phyloP scores from a whole-genome alignment of 2,329 filamentous ascomycete species.

The Graphilbum sp. region DNA sequence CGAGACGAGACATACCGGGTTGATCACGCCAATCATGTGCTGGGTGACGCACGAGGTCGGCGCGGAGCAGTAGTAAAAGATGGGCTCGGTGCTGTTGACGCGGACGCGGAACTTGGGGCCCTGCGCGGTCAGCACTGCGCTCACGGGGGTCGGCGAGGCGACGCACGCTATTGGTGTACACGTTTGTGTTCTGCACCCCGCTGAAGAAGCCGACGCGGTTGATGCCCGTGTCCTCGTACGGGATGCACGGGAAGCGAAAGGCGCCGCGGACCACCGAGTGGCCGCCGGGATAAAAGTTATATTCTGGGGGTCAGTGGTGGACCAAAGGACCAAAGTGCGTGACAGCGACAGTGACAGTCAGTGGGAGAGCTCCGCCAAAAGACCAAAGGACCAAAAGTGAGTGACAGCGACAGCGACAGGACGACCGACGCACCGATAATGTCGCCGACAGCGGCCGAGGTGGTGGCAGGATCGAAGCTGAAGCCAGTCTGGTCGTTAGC shows the following conservation, averaged over 20 bases:
- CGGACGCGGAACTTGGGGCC: conserved; percentile 23
- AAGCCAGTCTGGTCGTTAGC: conserved; percentile 15
- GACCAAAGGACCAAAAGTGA: no score
- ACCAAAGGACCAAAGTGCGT: no score
- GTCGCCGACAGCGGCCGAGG: conserved; percentile 27
- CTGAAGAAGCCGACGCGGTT: conserved; percentile 37
- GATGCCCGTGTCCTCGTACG: conserved; percentile 35
- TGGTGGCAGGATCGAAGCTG: conserved; percentile 19
- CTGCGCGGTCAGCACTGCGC: conserved; percentile 10
- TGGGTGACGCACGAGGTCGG: conserved; percentile 45
- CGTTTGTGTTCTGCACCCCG: conserved; percentile 28
- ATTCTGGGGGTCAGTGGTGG: conserved; percentile 24
- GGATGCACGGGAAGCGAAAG: conserved; percentile 44
- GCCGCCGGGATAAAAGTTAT: conserved; percentile 44
- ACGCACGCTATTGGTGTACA: conserved; percentile 28
- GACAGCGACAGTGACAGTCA: no score
- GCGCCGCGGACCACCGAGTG: conserved; percentile 48
- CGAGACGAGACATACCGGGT: conserved; percentile 45
- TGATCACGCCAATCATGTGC: conserved; percentile 64
- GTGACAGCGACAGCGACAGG: no score
- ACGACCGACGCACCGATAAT: conserved; percentile 20
- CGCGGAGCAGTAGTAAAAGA: conserved; percentile 57
- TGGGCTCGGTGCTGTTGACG: conserved; percentile 45
- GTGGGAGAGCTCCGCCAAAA: no score
- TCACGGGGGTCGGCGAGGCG: neutral